Conservation (phyloP, 805 yeast species). For the Starmerella apis region DNA sequence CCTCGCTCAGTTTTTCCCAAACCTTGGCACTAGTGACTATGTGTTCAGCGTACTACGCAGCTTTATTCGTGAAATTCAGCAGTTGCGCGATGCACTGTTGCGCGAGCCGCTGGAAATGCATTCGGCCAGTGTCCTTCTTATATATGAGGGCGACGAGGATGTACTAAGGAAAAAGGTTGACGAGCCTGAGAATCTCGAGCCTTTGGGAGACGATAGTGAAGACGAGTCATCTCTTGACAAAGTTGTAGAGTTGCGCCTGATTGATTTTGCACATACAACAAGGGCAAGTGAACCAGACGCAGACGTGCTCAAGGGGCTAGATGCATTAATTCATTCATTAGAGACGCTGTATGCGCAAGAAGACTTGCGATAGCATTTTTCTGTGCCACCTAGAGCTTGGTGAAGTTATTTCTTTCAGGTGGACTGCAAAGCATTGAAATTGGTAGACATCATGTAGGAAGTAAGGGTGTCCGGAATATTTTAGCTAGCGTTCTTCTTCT, state of each 20-base stretch:
- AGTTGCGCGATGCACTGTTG: constrained; percentile 54
- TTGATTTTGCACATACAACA: constrained; percentile 86
- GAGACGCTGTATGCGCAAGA: constrained; percentile 2
- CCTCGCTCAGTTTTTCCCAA: constrained; percentile 36
- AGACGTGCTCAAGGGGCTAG: constrained; percentile 59
- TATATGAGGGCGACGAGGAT: constrained; percentile 55
- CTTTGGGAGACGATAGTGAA: constrained; percentile 28
- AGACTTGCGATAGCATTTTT: background rate
- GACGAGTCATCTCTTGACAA: constrained; percentile 23
- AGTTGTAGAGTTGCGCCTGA: constrained; percentile 53
- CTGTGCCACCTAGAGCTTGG: too few species aligned
- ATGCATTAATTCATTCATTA: constrained; percentile 39
- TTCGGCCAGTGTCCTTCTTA: constrained; percentile 41
- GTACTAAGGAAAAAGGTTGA: constrained; percentile 42
- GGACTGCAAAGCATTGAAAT: too few species aligned
- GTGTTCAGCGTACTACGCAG: constrained; percentile 34
- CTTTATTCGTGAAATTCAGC: constrained; percentile 50
- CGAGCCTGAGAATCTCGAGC: constrained; percentile 24
- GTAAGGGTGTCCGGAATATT: too few species aligned
- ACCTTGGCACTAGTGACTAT: constrained; percentile 15
- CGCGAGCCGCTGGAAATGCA: constrained; percentile 32
- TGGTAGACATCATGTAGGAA: too few species aligned
- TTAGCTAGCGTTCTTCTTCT: too few species aligned
- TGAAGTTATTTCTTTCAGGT: too few species aligned
- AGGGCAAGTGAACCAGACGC: constrained; percentile 56